These are phyloP conservation scores for Nicotiana tabacum DNA, from an alignment of 257 asterid genomes.

Conservation along the genomic window DNA sequence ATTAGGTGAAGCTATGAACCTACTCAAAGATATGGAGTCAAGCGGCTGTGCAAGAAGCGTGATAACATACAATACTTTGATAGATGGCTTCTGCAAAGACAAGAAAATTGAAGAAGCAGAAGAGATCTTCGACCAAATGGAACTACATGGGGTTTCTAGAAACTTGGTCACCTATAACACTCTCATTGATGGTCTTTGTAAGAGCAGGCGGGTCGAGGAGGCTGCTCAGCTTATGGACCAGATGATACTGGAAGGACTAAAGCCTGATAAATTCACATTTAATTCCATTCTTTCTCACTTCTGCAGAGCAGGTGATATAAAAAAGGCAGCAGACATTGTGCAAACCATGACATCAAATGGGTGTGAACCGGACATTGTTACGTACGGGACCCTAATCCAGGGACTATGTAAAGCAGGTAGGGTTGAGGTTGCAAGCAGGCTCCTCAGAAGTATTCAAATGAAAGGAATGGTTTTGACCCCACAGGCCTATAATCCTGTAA, in stretches of 20 bases:
- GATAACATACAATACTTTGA: constrained; percentile 66
- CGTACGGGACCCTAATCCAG: constrained; percentile 75
- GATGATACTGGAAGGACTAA: constrained; percentile 80
- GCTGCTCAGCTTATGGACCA: constrained; percentile 92
- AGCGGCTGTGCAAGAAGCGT: constrained; percentile 71
- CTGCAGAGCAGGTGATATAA: constrained; percentile 72
- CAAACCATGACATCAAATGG: constrained; percentile 74
- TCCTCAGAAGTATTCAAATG: constrained; percentile 73
- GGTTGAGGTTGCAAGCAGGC: constrained; percentile 57
- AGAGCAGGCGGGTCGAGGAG: constrained; percentile 65
- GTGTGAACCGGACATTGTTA: constrained; percentile 78
- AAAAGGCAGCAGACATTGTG: constrained; percentile 82
- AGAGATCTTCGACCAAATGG: constrained; percentile 90
- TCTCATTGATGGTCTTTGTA: constrained; percentile 81
- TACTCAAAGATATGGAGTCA: constrained; percentile 82
- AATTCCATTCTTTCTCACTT: constrained; percentile 75
- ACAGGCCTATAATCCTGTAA: constrained; percentile 76
- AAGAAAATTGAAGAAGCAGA: constrained; percentile 74
- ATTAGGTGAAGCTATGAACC: constrained; percentile 56
- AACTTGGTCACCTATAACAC: constrained; percentile 74
- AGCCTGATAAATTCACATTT: constrained; percentile 73
- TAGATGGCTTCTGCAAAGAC: constrained; percentile 78
- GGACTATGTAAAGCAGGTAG: constrained; percentile 87
- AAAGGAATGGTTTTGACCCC: constrained; percentile 78
- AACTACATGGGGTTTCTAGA: constrained; percentile 72